A percentile compares a stretch with the other conserved stretches of the same genome.
Conservation (phyloP, 1,284 basidiomycete species). For the Naganishia albida region DNA sequence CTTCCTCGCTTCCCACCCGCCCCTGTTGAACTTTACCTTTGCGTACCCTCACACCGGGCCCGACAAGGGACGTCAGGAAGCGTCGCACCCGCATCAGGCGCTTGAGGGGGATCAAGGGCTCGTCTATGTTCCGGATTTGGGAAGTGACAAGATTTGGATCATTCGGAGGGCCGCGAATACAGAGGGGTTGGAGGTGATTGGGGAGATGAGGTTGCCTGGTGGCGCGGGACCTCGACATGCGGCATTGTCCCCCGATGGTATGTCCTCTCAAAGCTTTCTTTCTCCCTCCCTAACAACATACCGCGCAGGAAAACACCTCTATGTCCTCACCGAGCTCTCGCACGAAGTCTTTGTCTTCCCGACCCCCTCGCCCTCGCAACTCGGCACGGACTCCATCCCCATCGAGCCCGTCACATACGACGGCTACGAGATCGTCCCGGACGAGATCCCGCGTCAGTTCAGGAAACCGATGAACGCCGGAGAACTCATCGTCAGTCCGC, state of each 20-base stretch:
- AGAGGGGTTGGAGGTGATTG: constrained; percentile 38
- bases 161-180: constrained; percentile 21
- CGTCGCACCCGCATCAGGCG: constrained; percentile 50
- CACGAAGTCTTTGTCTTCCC: constrained; percentile 44
- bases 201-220: constrained; percentile 42
- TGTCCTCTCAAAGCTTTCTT: constrained; percentile 32
- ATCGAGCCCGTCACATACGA: constrained; percentile 36
- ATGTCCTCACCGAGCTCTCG: constrained; percentile 49
- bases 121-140: constrained; percentile 50
- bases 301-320: constrained; percentile 45
- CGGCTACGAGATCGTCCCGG: constrained; percentile 42
- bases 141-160: constrained; percentile 50
- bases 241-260: constrained; percentile 44
- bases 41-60: constrained; percentile 45
- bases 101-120: constrained; percentile 44
- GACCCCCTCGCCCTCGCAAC: constrained; percentile 32
- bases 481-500: constrained; percentile 45
- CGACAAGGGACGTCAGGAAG: constrained; percentile 49
- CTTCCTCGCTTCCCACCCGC: constrained; percentile 36
- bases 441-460: constrained; percentile 40
- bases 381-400: constrained; percentile 32
- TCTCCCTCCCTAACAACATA: constrained; percentile 40
- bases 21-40: constrained; percentile 37
- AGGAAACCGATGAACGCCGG: constrained; percentile 44
- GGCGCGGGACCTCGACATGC: constrained; percentile 51